Percentiles rank a stretch among this genome's conserved stretches.
These are phyloP conservation scores for Opeltia flavorubescens DNA, from an alignment of 495 filamentous ascomycete genomes.

Conservation along the genomic window DNA sequence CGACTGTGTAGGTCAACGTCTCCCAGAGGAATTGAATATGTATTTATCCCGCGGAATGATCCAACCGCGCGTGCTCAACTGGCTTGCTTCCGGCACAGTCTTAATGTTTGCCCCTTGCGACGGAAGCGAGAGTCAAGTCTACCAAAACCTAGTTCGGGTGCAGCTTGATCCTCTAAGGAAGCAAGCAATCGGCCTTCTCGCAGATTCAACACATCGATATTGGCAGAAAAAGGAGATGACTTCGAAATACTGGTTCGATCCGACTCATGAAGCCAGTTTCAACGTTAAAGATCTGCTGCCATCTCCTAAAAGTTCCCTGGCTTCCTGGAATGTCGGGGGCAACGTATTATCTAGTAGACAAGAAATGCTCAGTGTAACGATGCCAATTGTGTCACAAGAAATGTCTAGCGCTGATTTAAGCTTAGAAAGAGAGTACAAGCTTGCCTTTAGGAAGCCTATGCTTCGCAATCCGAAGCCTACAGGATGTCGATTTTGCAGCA, in stretches of 20 bases:
- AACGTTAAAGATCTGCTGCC: constrained; percentile 48
- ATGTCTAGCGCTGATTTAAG: background rate
- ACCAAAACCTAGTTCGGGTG: constrained; percentile 58
- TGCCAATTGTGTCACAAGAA: background rate
- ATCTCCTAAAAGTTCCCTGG: constrained; percentile 44
- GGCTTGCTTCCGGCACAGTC: constrained; percentile 63
- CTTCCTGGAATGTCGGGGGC: constrained; percentile 59
- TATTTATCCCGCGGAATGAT: constrained; percentile 78
- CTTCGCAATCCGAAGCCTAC: constrained; percentile 40
- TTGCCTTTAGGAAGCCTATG: constrained; percentile 24
- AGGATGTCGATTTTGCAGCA: constrained; percentile 48
- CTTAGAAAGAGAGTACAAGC: constrained; percentile 4
- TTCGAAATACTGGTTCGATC: constrained; percentile 76
- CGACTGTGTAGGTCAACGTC: constrained; percentile 73
- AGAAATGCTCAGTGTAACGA: constrained; percentile 1
- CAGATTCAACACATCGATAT: constrained; percentile 64
- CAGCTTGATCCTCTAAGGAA: constrained; percentile 59
- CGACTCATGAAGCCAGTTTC: constrained; percentile 46
- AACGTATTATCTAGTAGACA: constrained; percentile 10
- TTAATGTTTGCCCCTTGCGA: constrained; percentile 66
- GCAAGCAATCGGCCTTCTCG: constrained; percentile 59
- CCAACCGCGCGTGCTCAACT: constrained; percentile 64
- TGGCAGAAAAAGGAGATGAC: constrained; percentile 63
- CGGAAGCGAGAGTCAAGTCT: constrained; percentile 64
- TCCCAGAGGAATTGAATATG: constrained; percentile 84